A percentile compares a stretch with the other conserved stretches of the same genome.
phyloP scores from a whole-genome alignment of 2,329 filamentous ascomycete species.

The Fusarium fujikuroi region DNA sequence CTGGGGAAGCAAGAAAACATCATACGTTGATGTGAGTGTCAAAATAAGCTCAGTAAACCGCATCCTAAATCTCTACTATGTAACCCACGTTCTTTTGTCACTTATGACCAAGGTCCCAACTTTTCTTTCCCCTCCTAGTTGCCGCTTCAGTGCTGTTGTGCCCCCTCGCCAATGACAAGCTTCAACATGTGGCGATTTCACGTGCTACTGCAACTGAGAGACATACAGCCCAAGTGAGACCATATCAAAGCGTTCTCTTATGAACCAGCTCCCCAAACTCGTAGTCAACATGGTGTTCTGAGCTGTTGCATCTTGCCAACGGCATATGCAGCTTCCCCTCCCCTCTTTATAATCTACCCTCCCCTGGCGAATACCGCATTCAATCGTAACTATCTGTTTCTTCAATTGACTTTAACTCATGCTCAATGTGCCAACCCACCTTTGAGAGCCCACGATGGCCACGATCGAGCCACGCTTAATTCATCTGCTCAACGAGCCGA shows the following conservation, averaged over 20 bases:
- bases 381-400: constrained; percentile 6
- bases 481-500: constrained; percentile 70
- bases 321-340: constrained; percentile 19
- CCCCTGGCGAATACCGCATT: constrained; percentile 1
- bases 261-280: constrained; percentile 29
- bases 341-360: constrained; percentile 12
- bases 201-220: constrained; percentile 43
- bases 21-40: not conserved
- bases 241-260: constrained; percentile 39
- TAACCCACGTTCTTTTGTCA: not conserved
- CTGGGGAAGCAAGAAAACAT: not conserved
- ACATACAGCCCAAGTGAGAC: constrained; percentile 40
- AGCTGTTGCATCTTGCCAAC: constrained; percentile 35
- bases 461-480: constrained; percentile 76
- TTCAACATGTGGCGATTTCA: constrained; percentile 47
- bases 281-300: constrained; percentile 38
- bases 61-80: not conserved
- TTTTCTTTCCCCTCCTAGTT: not conserved
- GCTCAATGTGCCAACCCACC: constrained; percentile 44
- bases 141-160: not conserved
- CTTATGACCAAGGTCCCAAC: fast-evolving
- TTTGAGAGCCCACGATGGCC: constrained; percentile 62
- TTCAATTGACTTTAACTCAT: constrained; percentile 34
- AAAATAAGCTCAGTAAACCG: not conserved
- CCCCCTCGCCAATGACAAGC: constrained; percentile 33